Percentiles rank a stretch among this genome's conserved stretches.
Conservation (phyloP, 495 filamentous ascomycete genomes). For the Cudoniella acicularis region DNA sequence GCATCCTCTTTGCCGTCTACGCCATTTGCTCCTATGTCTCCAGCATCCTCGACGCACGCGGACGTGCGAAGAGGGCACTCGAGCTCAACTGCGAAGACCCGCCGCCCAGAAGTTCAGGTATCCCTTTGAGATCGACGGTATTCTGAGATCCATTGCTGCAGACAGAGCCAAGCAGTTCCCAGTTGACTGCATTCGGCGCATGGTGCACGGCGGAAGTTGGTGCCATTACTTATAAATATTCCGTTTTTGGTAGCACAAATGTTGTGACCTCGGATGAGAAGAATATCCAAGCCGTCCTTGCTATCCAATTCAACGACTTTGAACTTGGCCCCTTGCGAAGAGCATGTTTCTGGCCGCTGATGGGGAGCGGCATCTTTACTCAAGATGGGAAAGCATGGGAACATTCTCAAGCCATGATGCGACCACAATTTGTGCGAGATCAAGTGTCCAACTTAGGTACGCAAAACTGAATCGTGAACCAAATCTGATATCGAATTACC, state of each 20-base stretch:
- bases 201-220: constrained; percentile 15
- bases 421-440: constrained; percentile 42
- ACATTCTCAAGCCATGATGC: constrained; percentile 38
- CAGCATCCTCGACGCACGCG: background rate
- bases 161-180: constrained; percentile 27
- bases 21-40: constrained; percentile 7
- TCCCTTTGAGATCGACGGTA: constrained; percentile 21
- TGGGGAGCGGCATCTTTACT: constrained; percentile 71
- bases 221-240: constrained; percentile 19
- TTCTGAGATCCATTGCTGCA: constrained; percentile 20
- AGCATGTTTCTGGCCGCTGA: constrained; percentile 46
- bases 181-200: constrained; percentile 23
- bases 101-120: constrained; percentile 7
- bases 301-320: constrained; percentile 61
- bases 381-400: constrained; percentile 61
- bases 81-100: constrained; percentile 20
- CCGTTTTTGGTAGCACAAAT: constrained; percentile 6
- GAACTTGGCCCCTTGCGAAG: constrained; percentile 47
- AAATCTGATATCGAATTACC: too few species aligned
- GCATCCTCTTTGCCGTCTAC: background rate
- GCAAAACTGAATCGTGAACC: too few species aligned
- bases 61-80: constrained; percentile 4
- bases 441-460: constrained; percentile 45
- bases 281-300: constrained; percentile 61
- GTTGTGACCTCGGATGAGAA: constrained; percentile 45